phyloP scores from a whole-genome alignment of 352 stramenopile species.

The Halophytophthora batemanensis region DNA sequence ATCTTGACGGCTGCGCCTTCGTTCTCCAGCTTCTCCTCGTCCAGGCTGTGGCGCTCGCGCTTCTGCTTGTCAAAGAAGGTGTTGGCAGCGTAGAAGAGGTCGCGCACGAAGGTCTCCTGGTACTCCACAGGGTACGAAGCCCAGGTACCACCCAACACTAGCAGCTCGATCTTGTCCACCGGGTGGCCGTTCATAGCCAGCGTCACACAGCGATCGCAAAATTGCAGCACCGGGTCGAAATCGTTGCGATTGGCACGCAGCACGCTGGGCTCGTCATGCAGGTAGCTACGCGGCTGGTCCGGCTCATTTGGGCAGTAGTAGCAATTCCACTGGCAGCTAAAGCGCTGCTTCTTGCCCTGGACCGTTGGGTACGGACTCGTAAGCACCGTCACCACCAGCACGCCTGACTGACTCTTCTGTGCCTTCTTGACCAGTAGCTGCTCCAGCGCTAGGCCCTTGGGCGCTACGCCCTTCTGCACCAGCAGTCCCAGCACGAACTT shows the following conservation, averaged over 20 bases:
- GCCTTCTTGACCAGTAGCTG: constrained; percentile 88
- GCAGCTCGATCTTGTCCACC: constrained; percentile 91
- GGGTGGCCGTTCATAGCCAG: constrained; percentile 91
- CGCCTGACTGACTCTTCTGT: constrained; percentile 87
- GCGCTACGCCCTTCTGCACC: constrained; percentile 56
- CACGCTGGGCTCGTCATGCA: constrained; percentile 92
- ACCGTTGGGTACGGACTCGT: constrained; percentile 89
- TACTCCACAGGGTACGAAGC: constrained; percentile 90
- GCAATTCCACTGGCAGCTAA: constrained; percentile 94
- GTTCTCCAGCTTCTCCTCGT: constrained; percentile 90
- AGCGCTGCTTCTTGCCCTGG: constrained; percentile 83
- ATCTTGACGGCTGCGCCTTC: constrained; percentile 82
- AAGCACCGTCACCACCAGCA: constrained; percentile 91
- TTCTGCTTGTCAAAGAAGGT: constrained; percentile 85
- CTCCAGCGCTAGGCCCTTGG: constrained; percentile 55
- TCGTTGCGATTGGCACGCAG: constrained; percentile 90
- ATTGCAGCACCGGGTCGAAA: constrained; percentile 91
- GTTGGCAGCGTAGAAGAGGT: constrained; percentile 92
- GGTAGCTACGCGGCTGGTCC: constrained; percentile 88
- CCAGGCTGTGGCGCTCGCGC: constrained; percentile 62
- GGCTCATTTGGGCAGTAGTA: constrained; percentile 95
- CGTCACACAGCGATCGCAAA: constrained; percentile 88
- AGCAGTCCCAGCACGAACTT: constrained; percentile 83
- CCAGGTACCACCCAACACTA: constrained; percentile 91
- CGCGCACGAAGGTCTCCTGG: constrained; percentile 89